Evolutionary conservation across 768 basidiomycete species (phyloP), one percentile per base, ranked within the genome.

Genomic region (Trametes coccinea): DNA sequence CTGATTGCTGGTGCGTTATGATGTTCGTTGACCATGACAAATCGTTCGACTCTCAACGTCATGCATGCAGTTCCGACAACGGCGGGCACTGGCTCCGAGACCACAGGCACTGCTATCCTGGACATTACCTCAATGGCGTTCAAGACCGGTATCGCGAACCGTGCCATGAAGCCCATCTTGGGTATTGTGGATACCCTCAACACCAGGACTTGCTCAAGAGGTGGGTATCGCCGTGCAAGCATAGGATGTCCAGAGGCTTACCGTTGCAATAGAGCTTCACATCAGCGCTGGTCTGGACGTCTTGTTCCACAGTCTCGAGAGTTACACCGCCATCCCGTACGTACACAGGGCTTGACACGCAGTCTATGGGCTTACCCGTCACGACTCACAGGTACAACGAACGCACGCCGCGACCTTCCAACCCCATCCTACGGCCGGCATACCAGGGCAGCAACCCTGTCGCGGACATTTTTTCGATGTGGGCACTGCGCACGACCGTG

Each of bases 261-360:
- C 2, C 8, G 7, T 5, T 30, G 9, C 46, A 11, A 5, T 37
- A n/a, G 87, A 88, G 53, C 88, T 98, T 9, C 93, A 97, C 69
- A 94, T 98, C 67, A 92, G 91, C 62, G 83, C 94, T n/a, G 96
- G 96, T 3, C 81, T 98, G 48, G 96, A 98, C 72, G 95, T 97
- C 2, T 77, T 98, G 37, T 98, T 98, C 83, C 96, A 98, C 68
- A 92, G 95, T 54, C 79, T 98, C 75, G 95, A 98, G 74, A 93
- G 89, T 61, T 96, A 90, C 72, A 96, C 94, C 7, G 92, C 94
- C 5, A 95, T 97, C 65, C 94, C 93, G 86, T 96, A 70, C 72
- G 84, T 76, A 4, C 55, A 6, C 4, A 49, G 37, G 17, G 17
- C 40, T 14, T 11, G 34, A 37, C 34, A 34, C 46, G 5, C 7